Base-by-base conservation (phyloP, 202 grass and related monocot genomes). In the Zoysia matrella region DNA sequence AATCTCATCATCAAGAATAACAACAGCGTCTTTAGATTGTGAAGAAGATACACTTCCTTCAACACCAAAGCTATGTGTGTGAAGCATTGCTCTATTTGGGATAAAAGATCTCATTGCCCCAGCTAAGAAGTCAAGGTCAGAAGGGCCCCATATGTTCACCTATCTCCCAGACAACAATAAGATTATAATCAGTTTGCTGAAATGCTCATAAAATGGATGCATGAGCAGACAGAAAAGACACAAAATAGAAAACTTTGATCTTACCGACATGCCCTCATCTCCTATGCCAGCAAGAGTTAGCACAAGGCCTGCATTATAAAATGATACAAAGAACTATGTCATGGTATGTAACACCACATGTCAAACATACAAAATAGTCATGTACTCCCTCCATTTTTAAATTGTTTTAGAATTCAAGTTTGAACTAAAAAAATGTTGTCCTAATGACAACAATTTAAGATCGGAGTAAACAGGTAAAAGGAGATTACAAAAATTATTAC, bases 131-230 rank as follows among this genome's bases (percentile, higher is more conserved):
- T 98, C 87, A 77, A 98, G 80, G 82, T 98, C 95, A 70, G 95
- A 98, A 55, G 95, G 92, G 5, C 92, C 95, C 95, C 95, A 98
- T 90, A 98, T 91, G 43, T 95, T 98, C 65, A 95, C 88, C 95
- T 98, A 73, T 84, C 52, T 75, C 77, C 52, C 3, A 78, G 50
- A 68, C 69, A 77, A 72, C 72, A 45, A 83, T 1, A 47, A 51
- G 2, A 81, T 46, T 66, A 66, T 13, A 60, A 76, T 77, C 18
- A 81, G 40, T 71, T 11, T 40, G 12, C 16, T 66, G 30, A 81
- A 81, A 71, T 7, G 75, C 18, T 60, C 62, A 40, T 71, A 22
- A 22, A 22, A 22, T 73, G 43, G 40, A 60, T 78, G 43, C 44
- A 55, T 77, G 71, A 81, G 64, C 55, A 78, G 61, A 53, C 48